Conservation (phyloP, 2,329 filamentous ascomycete species). For the Penicillium frequentans region DNA sequence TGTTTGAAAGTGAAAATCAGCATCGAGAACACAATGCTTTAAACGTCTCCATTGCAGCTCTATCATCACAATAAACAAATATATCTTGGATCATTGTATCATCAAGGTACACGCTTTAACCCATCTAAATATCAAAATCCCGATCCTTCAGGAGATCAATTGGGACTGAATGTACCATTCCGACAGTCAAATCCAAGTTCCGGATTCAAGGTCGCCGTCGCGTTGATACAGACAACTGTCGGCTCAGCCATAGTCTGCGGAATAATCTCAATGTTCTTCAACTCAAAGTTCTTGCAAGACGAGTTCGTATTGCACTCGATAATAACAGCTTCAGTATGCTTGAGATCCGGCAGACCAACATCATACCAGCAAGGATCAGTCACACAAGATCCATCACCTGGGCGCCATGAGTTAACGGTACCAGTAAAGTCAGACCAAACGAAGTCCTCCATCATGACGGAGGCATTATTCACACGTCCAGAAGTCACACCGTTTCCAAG, state of each 20-base stretch:
- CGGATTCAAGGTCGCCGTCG: conserved; percentile 34
- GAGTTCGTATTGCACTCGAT: conserved; percentile 43
- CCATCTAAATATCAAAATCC: not conserved
- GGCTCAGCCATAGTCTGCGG: conserved; percentile 31
- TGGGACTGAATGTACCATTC: conserved; percentile 33
- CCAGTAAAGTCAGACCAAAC: conserved; percentile 44
- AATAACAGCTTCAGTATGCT: conserved; percentile 44
- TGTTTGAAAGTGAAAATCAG: too few relatives aligned
- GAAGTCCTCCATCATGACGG: conserved; percentile 46
- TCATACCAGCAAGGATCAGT: conserved; percentile 49
- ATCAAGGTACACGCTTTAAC: not conserved
- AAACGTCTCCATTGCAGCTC: too few relatives aligned
- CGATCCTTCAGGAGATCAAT: too few relatives aligned
- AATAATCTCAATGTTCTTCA: conserved; percentile 34
- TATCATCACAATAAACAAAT: too few relatives aligned
- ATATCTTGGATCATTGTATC: too few relatives aligned
- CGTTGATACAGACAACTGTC: conserved; percentile 39
- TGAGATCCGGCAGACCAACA: conserved; percentile 37
- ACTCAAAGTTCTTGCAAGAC: conserved; percentile 40
- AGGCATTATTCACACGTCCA: conserved; percentile 38
- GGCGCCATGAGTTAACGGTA: conserved; percentile 43
- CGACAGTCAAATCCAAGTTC: conserved; percentile 35
- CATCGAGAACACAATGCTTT: too few relatives aligned
- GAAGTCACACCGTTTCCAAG: conserved; percentile 22
- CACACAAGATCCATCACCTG: conserved; percentile 46